Evolutionary conservation across 495 filamentous ascomycete species (phyloP).

Genomic region (Penicillium daleae): DNA sequence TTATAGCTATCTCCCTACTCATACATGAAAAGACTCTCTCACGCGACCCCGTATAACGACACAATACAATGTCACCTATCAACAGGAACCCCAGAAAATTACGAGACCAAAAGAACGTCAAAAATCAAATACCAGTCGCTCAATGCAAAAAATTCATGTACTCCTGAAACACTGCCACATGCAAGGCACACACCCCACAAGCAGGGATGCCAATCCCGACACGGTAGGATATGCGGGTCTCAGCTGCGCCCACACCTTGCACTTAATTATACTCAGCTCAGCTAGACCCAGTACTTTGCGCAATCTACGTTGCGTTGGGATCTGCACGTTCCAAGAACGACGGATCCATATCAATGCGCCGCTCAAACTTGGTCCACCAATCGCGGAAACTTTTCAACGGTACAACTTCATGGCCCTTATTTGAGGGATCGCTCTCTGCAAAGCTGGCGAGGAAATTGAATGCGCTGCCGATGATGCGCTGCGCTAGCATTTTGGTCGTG

Average conservation of each 20-base stretch:
- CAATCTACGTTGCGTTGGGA: slow-evolving; percentile 32
- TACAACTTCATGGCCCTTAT: slow-evolving; percentile 75
- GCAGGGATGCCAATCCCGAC: background rate
- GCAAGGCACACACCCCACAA: background rate
- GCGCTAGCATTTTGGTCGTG: slow-evolving; percentile 76
- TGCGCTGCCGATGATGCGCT: slow-evolving; percentile 93
- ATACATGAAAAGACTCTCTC: background rate
- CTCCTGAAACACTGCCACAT: slow-evolving; percentile 10
- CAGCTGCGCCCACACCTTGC: background rate
- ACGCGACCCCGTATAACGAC: too few species aligned
- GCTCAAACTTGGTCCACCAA: slow-evolving; percentile 98
- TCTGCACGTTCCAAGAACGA: slow-evolving; percentile 84
- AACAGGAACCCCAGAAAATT: background rate
- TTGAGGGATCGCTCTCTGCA: slow-evolving; percentile 53
- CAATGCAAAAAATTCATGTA: slow-evolving; percentile 7
- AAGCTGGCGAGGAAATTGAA: slow-evolving; percentile 96
- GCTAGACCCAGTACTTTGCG: background rate
- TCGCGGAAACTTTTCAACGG: slow-evolving; percentile 89
- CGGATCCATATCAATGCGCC: slow-evolving; percentile 81
- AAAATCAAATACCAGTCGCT: slow-evolving; percentile 10
- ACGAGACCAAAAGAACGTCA: background rate
- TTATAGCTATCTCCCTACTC: background rate
- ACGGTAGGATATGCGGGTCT: background rate
- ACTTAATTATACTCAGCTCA: slow-evolving; percentile 1
- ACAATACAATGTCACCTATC: background rate